A percentile compares a stretch with the other conserved stretches of the same genome.
Conservation (phyloP, 108 stramenopile genomes). For the Cyclotella choctawhatcheeana region DNA sequence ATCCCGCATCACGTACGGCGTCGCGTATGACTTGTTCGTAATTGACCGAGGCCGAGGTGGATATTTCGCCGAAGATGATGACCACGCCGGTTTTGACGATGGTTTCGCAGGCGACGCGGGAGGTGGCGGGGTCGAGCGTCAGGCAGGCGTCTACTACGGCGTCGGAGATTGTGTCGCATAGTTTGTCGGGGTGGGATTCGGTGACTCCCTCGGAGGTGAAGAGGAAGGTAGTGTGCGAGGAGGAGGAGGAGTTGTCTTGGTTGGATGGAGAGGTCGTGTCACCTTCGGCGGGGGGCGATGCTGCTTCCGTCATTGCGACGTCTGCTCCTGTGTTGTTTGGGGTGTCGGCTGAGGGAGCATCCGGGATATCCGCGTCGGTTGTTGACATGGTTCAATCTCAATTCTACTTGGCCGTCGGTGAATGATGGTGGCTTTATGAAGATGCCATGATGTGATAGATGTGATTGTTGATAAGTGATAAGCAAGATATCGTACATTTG, state of each 20-base stretch:
- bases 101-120: slow-evolving; percentile 98
- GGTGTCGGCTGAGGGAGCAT: not conserved
- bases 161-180: slow-evolving; percentile 96
- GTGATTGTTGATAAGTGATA: too few relatives aligned
- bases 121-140: slow-evolving; percentile 87
- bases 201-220: slow-evolving; percentile 97
- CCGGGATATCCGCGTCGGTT: not conserved
- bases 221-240: slow-evolving; percentile 69
- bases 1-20: slow-evolving; percentile 95
- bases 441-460: too few relatives aligned
- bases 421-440: too few relatives aligned
- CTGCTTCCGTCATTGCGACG: slow-evolving; percentile 2
- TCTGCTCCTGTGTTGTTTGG: slow-evolving; percentile 2
- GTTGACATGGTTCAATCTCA: slow-evolving; percentile 13
- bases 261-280: not conserved
- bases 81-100: slow-evolving; percentile 97
- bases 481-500: too few relatives aligned
- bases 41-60: slow-evolving; percentile 94
- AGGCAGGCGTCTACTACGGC: slow-evolving; percentile 97
- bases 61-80: slow-evolving; percentile 98
- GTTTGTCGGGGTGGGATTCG: slow-evolving; percentile 99
- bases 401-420: too few relatives aligned
- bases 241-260: not conserved
- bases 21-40: slow-evolving; percentile 98
- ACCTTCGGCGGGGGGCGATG: not conserved